Percentiles rank a stretch among this genome's conserved stretches.
phyloP scores from a whole-genome alignment of 768 basidiomycete species.

The Boletus rubropictus region DNA sequence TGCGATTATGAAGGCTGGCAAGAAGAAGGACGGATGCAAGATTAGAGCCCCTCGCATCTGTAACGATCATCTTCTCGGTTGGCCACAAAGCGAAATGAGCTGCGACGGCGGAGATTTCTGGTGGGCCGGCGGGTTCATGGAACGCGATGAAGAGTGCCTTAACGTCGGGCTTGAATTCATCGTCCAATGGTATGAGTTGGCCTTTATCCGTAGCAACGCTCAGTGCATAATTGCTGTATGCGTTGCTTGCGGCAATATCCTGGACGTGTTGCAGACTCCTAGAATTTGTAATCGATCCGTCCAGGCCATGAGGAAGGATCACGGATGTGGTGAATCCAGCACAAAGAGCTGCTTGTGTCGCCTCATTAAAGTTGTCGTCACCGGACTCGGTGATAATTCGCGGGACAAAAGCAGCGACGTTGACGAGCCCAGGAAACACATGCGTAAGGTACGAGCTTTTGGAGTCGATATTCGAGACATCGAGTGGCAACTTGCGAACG shows the following conservation, averaged over 20 bases:
- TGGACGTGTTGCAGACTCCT: conserved; percentile 64
- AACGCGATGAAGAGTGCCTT: conserved; percentile 87
- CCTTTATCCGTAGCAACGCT: conserved; percentile 67
- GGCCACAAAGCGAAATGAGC: conserved; percentile 91
- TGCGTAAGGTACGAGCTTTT: conserved; percentile 91
- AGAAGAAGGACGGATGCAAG: conserved; percentile 89
- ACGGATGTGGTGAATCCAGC: conserved; percentile 87
- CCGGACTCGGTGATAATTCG: conserved; percentile 46
- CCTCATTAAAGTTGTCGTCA: conserved; percentile 52
- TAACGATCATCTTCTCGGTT: conserved; percentile 84
- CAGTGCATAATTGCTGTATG: conserved; percentile 86
- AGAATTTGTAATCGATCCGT: conserved; percentile 60
- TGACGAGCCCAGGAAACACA: conserved; percentile 87
- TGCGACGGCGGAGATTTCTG: conserved; percentile 70
- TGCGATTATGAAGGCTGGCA: conserved; percentile 86
- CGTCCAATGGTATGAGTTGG: conserved; percentile 60
- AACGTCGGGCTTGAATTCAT: conserved; percentile 72
- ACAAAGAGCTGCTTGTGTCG: conserved; percentile 77
- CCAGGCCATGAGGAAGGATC: conserved; percentile 65
- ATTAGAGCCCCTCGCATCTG: conserved; percentile 87
- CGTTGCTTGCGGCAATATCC: conserved; percentile 51
- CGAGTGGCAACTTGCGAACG: conserved; percentile 82
- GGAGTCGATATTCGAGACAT: conserved; percentile 86
- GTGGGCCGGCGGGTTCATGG: conserved; percentile 40
- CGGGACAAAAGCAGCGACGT: conserved; percentile 83